phyloP scores from a whole-genome alignment of 2,329 filamentous ascomycete genomes.

The Aspergillus melleus region DNA sequence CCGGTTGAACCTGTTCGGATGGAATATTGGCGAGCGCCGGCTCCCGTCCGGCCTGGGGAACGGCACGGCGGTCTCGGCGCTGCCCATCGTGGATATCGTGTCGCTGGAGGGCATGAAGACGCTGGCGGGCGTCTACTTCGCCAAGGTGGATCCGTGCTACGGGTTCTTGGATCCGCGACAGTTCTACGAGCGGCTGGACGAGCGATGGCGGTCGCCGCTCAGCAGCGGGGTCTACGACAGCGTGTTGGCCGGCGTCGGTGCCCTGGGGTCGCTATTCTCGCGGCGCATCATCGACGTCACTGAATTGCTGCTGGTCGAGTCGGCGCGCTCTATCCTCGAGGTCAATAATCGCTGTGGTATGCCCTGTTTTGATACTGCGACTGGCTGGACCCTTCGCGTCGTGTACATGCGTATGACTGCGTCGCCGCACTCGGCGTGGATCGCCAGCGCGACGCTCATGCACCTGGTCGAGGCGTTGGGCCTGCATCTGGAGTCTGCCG shows the following conservation, averaged over 20 bases:
- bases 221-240: conserved; percentile 42
- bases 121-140: conserved; percentile 51
- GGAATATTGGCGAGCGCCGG: conserved; percentile 48
- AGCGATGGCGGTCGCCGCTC: conserved; percentile 22
- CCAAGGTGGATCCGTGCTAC: conserved; percentile 53
- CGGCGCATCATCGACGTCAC: conserved; percentile 39
- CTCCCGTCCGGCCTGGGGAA: conserved; percentile 15
- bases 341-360: conserved; percentile 15
- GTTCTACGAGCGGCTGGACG: conserved; percentile 23
- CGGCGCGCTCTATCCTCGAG: conserved; percentile 47
- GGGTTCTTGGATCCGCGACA: conserved; percentile 45
- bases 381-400: conserved; percentile 51
- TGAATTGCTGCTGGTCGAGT: conserved; percentile 50
- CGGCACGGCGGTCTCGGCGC: not conserved
- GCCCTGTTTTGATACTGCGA: conserved; percentile 30
- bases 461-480: conserved; percentile 56
- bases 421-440: conserved; percentile 50
- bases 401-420: conserved; percentile 55
- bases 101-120: conserved; percentile 47
- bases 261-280: conserved; percentile 54
- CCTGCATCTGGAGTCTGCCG: conserved; percentile 23
- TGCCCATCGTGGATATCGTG: conserved; percentile 47
- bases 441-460: conserved; percentile 32
- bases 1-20: conserved; percentile 54
- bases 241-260: conserved; percentile 54